Conservation (phyloP, 2,329 filamentous ascomycete species). For the Calonectria ilicicola region DNA sequence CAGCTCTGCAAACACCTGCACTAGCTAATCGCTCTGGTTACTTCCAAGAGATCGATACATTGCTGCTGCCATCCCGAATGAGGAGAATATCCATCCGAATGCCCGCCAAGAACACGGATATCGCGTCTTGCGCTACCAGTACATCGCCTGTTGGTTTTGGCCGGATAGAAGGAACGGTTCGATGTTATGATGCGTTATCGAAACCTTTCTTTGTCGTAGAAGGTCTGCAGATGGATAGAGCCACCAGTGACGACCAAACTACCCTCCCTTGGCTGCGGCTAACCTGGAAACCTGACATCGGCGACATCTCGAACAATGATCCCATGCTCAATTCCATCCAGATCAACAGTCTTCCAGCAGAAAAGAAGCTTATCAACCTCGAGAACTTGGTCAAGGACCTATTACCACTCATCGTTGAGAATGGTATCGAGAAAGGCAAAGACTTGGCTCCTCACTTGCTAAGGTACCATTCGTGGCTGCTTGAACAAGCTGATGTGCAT, state of each 20-base stretch:
- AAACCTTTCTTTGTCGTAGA: slow-evolving; percentile 37
- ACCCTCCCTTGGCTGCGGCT: slow-evolving; percentile 39
- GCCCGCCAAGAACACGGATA: slow-evolving; percentile 32
- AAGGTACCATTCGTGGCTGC: not conserved
- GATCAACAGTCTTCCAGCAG: slow-evolving; percentile 37
- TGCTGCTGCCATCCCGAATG: slow-evolving; percentile 35
- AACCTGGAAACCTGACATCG: slow-evolving; percentile 37
- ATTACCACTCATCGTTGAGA: slow-evolving; percentile 33
- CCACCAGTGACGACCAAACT: slow-evolving; percentile 31
- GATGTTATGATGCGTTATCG: slow-evolving; percentile 33
- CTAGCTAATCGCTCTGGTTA: slow-evolving; percentile 35
- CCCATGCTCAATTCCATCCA: slow-evolving; percentile 34
- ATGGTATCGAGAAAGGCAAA: slow-evolving; percentile 11
- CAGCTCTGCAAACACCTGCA: slow-evolving; percentile 37
- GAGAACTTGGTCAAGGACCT: slow-evolving; percentile 38
- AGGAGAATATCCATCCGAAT: slow-evolving; percentile 38
- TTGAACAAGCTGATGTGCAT: not conserved
- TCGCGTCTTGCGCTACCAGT: slow-evolving; percentile 31
- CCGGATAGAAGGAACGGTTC: slow-evolving; percentile 32
- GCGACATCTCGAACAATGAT: slow-evolving; percentile 36
- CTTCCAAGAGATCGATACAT: slow-evolving; percentile 40
- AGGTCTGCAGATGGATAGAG: slow-evolving; percentile 39
- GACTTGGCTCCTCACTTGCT: not conserved
- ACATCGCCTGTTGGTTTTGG: slow-evolving; percentile 37
- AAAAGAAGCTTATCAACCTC: slow-evolving; percentile 37